A percentile compares a stretch with the other conserved stretches of the same genome.
phyloP scores from a whole-genome alignment of 352 stramenopile species.

The Pythium aquatile region DNA sequence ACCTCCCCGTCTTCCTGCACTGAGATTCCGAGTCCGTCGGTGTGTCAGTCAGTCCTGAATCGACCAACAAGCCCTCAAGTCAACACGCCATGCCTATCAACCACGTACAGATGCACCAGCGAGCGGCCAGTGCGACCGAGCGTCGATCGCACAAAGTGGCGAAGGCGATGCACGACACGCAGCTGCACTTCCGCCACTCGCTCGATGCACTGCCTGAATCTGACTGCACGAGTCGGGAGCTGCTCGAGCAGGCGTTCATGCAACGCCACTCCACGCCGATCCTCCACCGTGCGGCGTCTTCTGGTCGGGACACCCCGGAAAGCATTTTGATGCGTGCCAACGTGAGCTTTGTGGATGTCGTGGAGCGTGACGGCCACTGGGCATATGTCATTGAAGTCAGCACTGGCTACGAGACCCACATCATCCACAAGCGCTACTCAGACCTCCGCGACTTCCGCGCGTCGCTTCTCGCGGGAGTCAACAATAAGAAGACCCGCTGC shows the following conservation, averaged over 20 bases:
- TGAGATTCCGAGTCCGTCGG: not conserved
- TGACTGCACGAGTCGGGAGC: not conserved
- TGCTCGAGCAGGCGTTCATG: not conserved
- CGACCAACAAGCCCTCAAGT: not conserved
- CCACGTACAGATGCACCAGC: not conserved
- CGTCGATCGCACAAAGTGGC: not conserved
- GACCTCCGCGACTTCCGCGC: slow-evolving; percentile 56
- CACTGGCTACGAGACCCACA: slow-evolving; percentile 46
- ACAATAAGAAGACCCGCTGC: not conserved
- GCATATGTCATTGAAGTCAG: slow-evolving; percentile 52
- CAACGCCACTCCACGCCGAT: slow-evolving; percentile 10
- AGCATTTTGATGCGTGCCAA: slow-evolving; percentile 3
- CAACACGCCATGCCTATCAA: slow-evolving; percentile 22
- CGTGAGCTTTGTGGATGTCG: slow-evolving; percentile 51
- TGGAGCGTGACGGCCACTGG: slow-evolving; percentile 35
- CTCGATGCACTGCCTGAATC: slow-evolving; percentile 5
- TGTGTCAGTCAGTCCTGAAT: not conserved
- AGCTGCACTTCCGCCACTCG: slow-evolving; percentile 14
- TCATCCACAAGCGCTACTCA: slow-evolving; percentile 58
- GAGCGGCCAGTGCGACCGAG: not conserved
- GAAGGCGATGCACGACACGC: slow-evolving; percentile 1
- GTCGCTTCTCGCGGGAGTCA: slow-evolving; percentile 30
- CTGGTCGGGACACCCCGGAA: not conserved
- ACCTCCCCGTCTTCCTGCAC: not conserved
- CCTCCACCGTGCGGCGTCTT: not conserved